Base-by-base conservation (phyloP, 2,329 filamentous ascomycete genomes). In the Ophiostoma himal-ulmi region DNA sequence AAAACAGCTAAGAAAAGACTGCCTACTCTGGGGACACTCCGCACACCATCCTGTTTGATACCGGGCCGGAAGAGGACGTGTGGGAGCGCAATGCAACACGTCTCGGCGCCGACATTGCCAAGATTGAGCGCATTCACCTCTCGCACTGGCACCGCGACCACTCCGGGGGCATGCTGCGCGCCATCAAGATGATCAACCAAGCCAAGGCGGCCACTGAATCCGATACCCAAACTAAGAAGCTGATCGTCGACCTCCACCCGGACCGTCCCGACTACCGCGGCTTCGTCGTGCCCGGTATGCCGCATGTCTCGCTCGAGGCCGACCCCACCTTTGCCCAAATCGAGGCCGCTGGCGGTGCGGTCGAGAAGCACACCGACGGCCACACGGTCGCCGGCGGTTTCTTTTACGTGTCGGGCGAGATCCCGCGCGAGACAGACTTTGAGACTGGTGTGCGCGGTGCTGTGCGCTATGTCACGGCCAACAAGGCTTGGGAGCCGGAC, bases 141-240 rank as follows among this genome's bases (percentile, higher is more conserved):
- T 84, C 82, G 5, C 82, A 85, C 73, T 85, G 84, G 84, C 83
- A 87, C 76, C 80, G 84, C 54, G 83, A 87, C 72, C 83, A 87
- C 73, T 85, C 83, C 36, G 83, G 83, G 26, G 83, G 84, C 5
- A 79, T 87, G 76, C 76, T 82, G 26, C 78, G 78, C 64, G 83
- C 84, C n/a, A 77, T 87, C 64, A 75, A 77, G 22, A 79, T 83
- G 78, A 82, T 86, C 64, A 80, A 79, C 3, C 75, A 79, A 0
- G 82, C 81, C 11, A 81, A 81, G 74, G 34, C 70, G 3, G 30
- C 30, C 30, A 30, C 30, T 1, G 73, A 39, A 3, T 65, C 75
- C 0, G 22, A 26, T 5, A 1, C 22, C 26, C 20, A 11, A 5
- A 57, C n/a, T 10, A 10, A 57, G 11, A 74, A 77, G 0, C 74